Base-by-base conservation (phyloP, 1,284 basidiomycete species). In the Trametes pubescens region DNA sequence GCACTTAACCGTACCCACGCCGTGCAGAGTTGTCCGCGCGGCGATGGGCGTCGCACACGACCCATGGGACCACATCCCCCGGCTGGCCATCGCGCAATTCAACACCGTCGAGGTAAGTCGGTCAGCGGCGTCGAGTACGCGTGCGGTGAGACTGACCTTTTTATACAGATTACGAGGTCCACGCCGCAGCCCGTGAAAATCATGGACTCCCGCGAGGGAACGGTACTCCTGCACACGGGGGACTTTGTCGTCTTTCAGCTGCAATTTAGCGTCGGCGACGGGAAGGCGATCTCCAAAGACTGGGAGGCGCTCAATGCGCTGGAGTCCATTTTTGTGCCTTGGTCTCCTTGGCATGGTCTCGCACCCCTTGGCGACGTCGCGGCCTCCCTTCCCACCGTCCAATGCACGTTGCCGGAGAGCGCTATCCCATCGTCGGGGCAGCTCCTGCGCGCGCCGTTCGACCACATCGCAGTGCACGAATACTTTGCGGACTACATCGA, bases 251-350 rank as follows among this genome's bases (percentile, higher is more conserved):
- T 65, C 48, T 35, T 65, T 35, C 52, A 48, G 34, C 52, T 58
- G 32, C 64, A 65, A 18, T 65, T 65, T 57, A 60, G 64, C 54
- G 53, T 65, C 8, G 64, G 64, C 4, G 51, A 65, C 49, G 64
- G 61, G 35, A 43, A 56, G 16, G 32, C 24, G 10, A 49, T 62
- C 43, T 37, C 57, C 22, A 56, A 59, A 26, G 64, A 65, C 35
- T 65, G 61, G 64, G 52, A 65, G 44, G 60, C 60, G 9, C 34
- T 65, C 48, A 9, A 21, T 35, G 24, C 22, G 32, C 47, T 61
- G 47, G 51, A 58, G 37, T 43, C 64, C 9, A 34, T 65, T 44
- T 44, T 21, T 37, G 26, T 65, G 51, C 57, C 64, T 11, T 65
- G 53, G 47, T 37, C 56, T 13, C 3, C 51, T 40, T 61, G 63